Evolutionary conservation across 768 basidiomycete species (phyloP), one percentile per base, ranked within the genome.

Genomic region (Clathrus columnatus): DNA sequence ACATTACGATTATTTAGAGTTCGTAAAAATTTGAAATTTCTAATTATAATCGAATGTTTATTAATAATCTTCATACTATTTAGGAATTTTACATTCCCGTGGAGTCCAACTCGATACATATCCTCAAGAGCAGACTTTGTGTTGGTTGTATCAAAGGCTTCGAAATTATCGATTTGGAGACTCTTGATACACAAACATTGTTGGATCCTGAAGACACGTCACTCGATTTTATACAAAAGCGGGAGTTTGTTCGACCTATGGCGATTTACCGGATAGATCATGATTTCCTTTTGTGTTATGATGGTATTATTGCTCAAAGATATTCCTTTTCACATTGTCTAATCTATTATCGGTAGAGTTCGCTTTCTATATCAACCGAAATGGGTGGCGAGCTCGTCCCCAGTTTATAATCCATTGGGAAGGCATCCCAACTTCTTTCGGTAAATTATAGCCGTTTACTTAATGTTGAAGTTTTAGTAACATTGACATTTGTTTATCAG

Each of bases 51-150:
- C 23, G 51, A 21, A 14, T 52, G 7, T 54, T 21, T 54, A 30
- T 18, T 42, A 48, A 48, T n/a, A 6, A n/a, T 4, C 6, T 7
- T 41, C 2, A 11, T 45, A 29, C 28, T 56, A 7, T 60, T 2
- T 64, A 96, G 92, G 95, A 98, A 68, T 98, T 99, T 72, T 99
- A 98, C 66, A 97, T 99, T 57, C 95, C 96, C 0, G 91, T 96
- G 11, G 93, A 98, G 68, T 95, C 92, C 50, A 91, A 84, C 55
- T 97, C 94, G 11, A 87, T 98, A 21, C 95, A 96, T 70, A 97
- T 95, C 73, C 77, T 99, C 61, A 96, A 95, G 75, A 96, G 95
- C 47, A 89, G 87, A 72, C 80, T 99, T 61, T 99, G 96, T 67
- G 91, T 99, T 14, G 96, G 95, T 1, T 95, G 93, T 65, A 90